Percentiles rank a stretch among this genome's conserved stretches.
These are phyloP conservation scores for Plasmodium berghei DNA, from an alignment of 169 alveolate species.

Conservation along the genomic window DNA sequence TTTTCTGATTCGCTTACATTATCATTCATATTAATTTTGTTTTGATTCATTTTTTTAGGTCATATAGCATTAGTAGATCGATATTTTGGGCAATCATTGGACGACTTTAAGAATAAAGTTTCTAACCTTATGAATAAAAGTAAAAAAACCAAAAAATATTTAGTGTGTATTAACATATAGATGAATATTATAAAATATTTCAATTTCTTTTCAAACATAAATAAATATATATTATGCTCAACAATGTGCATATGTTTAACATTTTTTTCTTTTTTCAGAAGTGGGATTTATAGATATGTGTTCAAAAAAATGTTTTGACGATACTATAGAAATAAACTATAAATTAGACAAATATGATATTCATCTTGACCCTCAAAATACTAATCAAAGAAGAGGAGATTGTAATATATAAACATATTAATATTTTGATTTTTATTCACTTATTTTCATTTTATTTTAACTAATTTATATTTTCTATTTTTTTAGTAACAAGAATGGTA, in stretches of 20 bases:
- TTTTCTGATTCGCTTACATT: not conserved
- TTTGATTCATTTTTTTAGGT: not conserved
- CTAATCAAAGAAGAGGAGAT: constrained; percentile 47
- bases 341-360: constrained; percentile 17
- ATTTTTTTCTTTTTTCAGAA: constrained; percentile 13
- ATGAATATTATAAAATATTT: not conserved
- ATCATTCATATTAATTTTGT: not conserved
- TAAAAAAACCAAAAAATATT: not conserved
- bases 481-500: constrained; percentile 9
- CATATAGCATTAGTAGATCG: constrained; percentile 21
- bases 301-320: constrained; percentile 28
- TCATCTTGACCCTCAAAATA: constrained; percentile 1
- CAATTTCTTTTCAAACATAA: not conserved
- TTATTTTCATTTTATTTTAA: not conserved
- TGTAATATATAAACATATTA: not conserved
- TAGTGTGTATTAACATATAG: not conserved
- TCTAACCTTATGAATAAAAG: constrained; percentile 49
- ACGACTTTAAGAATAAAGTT: constrained; percentile 28
- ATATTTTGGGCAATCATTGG: constrained; percentile 10
- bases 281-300: constrained; percentile 66
- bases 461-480: not conserved
- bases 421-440: not conserved
- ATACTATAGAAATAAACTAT: constrained; percentile 16
- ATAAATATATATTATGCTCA: not conserved
- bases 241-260: not conserved